Percentiles rank a stretch among this genome's conserved stretches.
phyloP scores from a whole-genome alignment of 805 yeast genomes.

The Peterozyma xylosa region DNA sequence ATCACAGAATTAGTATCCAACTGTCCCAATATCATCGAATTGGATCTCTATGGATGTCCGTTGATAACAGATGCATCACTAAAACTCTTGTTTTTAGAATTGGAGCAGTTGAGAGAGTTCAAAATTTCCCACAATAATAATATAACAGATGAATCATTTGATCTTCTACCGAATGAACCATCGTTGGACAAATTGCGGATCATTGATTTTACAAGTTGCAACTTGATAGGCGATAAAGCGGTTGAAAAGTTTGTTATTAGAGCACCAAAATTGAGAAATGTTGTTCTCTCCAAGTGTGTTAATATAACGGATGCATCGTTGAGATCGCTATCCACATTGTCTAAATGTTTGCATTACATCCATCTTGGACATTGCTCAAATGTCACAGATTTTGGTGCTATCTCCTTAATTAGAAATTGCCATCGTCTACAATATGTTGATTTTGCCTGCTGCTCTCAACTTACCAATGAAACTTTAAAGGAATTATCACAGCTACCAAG shows the following conservation, averaged over 20 bases:
- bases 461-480: constrained; percentile 75
- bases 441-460: constrained; percentile 86
- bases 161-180: constrained; percentile 37
- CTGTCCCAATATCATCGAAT: constrained; percentile 80
- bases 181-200: constrained; percentile 65
- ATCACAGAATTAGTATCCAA: constrained; percentile 53
- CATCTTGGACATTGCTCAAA: constrained; percentile 92
- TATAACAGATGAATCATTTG: constrained; percentile 62
- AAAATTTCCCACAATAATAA: constrained; percentile 68
- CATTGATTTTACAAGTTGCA: constrained; percentile 79
- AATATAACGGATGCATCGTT: constrained; percentile 79
- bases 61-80: constrained; percentile 61
- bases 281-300: constrained; percentile 83
- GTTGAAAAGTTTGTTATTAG: constrained; percentile 62
- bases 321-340: constrained; percentile 62
- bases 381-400: constrained; percentile 85
- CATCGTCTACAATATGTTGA: constrained; percentile 87
- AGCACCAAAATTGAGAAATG: constrained; percentile 84
- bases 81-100: constrained; percentile 44
- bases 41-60: constrained; percentile 82
- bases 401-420: constrained; percentile 65
- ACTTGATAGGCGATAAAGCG: constrained; percentile 69
- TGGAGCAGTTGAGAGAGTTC: constrained; percentile 77
- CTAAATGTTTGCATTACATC: constrained; percentile 75
- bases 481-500: constrained; percentile 73